These are phyloP conservation scores for Moesziomyces parantarcticus DNA, from an alignment of 1,284 basidiomycete genomes.

Conservation along the genomic window DNA sequence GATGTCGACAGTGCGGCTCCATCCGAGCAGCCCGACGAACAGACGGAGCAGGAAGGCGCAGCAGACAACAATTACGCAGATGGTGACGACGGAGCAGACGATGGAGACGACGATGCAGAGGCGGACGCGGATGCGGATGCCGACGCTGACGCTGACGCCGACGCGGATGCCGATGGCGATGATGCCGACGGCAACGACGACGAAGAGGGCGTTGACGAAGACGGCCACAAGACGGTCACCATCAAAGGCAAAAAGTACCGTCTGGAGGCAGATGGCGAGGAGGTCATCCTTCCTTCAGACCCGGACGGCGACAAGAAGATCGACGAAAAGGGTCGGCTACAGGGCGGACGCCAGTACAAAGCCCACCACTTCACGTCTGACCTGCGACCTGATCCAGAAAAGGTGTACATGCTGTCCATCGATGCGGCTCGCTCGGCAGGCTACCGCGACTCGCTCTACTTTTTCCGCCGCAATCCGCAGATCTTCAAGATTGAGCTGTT, in stretches of 20 bases:
- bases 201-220: constrained; percentile 36
- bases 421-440: constrained; percentile 95
- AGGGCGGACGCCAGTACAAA: constrained; percentile 89
- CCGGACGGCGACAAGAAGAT: constrained; percentile 91
- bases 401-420: constrained; percentile 93
- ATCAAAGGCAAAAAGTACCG: constrained; percentile 81
- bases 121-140: constrained; percentile 11
- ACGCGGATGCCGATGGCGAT: constrained; percentile 14
- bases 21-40: constrained; percentile 6
- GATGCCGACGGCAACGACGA: constrained; percentile 21
- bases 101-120: constrained; percentile 11
- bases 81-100: constrained; percentile 9
- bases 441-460: constrained; percentile 94
- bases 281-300: constrained; percentile 84
- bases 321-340: constrained; percentile 82
- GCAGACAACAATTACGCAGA: constrained; percentile 12
- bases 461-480: constrained; percentile 89
- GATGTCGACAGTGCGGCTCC: constrained; percentile 23
- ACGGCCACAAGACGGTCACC: constrained; percentile 73
- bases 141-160: constrained; percentile 8
- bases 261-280: constrained; percentile 86
- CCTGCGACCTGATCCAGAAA: constrained; percentile 79
- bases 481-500: constrained; percentile 80
- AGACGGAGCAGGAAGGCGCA: constrained; percentile 16
- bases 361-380: constrained; percentile 85